phyloP scores from a whole-genome alignment of 2,329 filamentous ascomycete genomes.

The Lachnellula cervina region DNA sequence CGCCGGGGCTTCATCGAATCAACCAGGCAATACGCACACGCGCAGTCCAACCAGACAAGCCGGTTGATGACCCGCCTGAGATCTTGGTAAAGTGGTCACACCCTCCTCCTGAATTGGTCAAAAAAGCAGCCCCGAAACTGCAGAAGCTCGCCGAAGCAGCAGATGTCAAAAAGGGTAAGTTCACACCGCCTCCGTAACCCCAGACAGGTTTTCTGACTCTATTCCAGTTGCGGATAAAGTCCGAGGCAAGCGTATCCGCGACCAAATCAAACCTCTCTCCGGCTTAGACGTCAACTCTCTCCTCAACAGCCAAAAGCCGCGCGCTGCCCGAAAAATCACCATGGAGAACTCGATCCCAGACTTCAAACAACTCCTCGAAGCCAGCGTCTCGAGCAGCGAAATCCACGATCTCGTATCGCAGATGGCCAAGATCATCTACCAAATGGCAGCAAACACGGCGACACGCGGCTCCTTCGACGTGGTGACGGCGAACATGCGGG shows the following conservation, averaged over 20 bases:
- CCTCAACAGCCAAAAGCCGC: conserved; percentile 53
- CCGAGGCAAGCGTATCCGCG: conserved; percentile 62
- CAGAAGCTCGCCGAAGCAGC: conserved; percentile 62
- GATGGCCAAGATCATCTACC: conserved; percentile 66
- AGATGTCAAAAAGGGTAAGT: conserved; percentile 74
- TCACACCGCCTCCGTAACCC: not conserved
- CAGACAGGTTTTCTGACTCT: not conserved
- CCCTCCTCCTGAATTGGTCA: conserved; percentile 63
- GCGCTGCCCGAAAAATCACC: conserved; percentile 44
- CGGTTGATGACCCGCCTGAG: conserved; percentile 56
- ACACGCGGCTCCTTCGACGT: conserved; percentile 70
- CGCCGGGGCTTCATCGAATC: conserved; percentile 81
- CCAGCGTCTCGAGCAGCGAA: conserved; percentile 53
- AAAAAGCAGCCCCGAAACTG: conserved; percentile 51
- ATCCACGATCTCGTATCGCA: conserved; percentile 67
- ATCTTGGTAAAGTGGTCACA: conserved; percentile 68
- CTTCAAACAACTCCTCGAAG: conserved; percentile 74
- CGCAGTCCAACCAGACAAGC: conserved; percentile 66
- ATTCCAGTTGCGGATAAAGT: conserved; percentile 68
- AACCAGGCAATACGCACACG: conserved; percentile 80
- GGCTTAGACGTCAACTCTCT: conserved; percentile 83
- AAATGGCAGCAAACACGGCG: conserved; percentile 66
- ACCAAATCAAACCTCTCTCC: conserved; percentile 76
- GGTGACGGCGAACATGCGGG: conserved; percentile 69
- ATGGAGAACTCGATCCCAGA: conserved; percentile 78